Evolutionary conservation across 805 yeast genomes (phyloP), one percentile per base, ranked within the genome.

Genomic region (Myxozyma melibiosi): DNA sequence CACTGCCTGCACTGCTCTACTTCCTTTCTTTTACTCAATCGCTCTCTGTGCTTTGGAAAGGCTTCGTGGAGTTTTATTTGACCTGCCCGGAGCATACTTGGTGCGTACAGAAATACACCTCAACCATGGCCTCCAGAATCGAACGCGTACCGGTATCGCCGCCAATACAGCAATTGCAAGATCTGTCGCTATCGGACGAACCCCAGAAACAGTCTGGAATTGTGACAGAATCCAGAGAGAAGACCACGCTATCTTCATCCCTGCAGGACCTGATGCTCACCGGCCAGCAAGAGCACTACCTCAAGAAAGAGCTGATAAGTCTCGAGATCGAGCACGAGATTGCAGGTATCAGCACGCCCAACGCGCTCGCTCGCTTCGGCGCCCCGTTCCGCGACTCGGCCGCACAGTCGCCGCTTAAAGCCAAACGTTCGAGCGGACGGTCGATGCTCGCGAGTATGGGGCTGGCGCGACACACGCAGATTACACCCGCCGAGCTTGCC

Each of bases 251-350:
- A 8, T 28, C 25, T n/a, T 20, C 27, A 18, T 28, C 38, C 5
- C 25, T 33, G 1, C n/a, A n/a, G n/a, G 13, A 8, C 33, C 8
- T 37, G 4, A 20, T 48, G 28, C 49, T 86, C 45, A 72, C 82
- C 13, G 82, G 91, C 2, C 76, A 80, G 0, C 89, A 91, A 69
- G 96, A 90, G 71, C 97, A 92, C 67, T 88, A 86, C 70, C 78
- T 94, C 52, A 92, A 92, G 71, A 83, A 95, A 66, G 91, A 88
- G 71, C 76, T 92, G 16, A 73, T 92, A 27, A 79, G 81, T 60
- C 75, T 79, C 11, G 81, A 87, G 67, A 72, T 90, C 31, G 76
- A 78, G 11, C 68, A 76, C 4, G 99, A 92, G 70, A 75, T 90
- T 40, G 80, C 75, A 28, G 70, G 70, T 22, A 71, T 90, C 39